Evolutionary conservation across 345 rosid genomes (phyloP), one percentile per base, ranked within the genome.

Genomic region (Corymbia maculata): DNA sequence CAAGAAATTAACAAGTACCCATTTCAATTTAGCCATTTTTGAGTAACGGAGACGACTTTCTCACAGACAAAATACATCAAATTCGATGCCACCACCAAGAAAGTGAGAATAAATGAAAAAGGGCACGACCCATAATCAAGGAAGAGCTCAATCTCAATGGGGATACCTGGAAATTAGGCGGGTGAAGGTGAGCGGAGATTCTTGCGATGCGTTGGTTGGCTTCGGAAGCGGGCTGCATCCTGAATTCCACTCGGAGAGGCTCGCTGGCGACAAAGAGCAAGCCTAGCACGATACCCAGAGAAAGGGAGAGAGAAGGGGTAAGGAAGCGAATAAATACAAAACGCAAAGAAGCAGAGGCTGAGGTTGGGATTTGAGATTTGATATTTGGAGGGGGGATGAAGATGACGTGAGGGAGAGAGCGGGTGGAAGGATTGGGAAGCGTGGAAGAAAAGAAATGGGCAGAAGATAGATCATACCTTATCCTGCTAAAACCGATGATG

Each of bases 101-200:
- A 82, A 55, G 15, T n/a, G 53, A 51, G 47, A 68, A 70, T 3
- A 30, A 52, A 50, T 47, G 32, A 70, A 87, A 26, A 28, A 57
- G n/a, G 17, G 57, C 66, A 47, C 24, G 85, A 14, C 55, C 55
- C 82, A 70, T 30, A 11, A 51, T 49, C 79, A 36, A 45, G 87
- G 50, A 61, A 28, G 86, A 80, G 50, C 88, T 26, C 42, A 59
- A 75, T 42, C 13, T 16, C 4, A 70, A 28, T 10, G 79, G 75
- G 13, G 9, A 10, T 21, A 85, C 92, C 90, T 89, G 94, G 88
- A 88, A 64, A 88, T 87, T 86, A 17, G 96, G 90, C 86, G 98
- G 98, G 64, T 94, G 92, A 75, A 97, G 94, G 90, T 97, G 99
- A 85, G 95, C 94, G 2, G 98, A 93, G 89, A 97, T 93, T 88